Base-by-base conservation (phyloP, 805 yeast species). In the Ogataea haglerorum region DNA sequence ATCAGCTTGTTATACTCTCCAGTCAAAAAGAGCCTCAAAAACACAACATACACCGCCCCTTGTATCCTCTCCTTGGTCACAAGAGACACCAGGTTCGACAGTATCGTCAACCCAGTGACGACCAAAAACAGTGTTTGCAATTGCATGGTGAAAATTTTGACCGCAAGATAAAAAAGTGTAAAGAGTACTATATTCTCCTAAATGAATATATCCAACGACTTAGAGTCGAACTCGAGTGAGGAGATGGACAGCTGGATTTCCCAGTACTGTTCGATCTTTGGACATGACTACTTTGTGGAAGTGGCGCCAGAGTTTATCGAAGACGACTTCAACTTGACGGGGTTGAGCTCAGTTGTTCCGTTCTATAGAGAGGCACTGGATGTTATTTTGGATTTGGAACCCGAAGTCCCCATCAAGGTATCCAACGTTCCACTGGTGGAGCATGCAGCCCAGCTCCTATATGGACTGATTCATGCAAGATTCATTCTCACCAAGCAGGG, bases 281-380 rank as follows among this genome's bases (percentile, higher is more conserved):
- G 91, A 17, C 91, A 86, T 60, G 95, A 93, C 58, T 91, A 82
- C 61, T 89, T 89, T 62, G 95, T 90, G 31, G 95, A 90, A 52
- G 96, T 93, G 5, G 75, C 89, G 1, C 88, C 85, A 34, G 96
- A 88, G 36, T 93, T 89, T 63, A 87, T 93, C 46, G 97, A 90
- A 54, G 99, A 93, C 63, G 98, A 93, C 52, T 93, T 93, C 72
- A 93, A 93, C 60, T 72, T 93, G 55, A 90, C 98, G 1, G 97
- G 98, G 1, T 72, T 93, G 38, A 73, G 84, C 23, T 75, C 82
- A 49, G 79, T 85, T 43, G 96, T 93, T 8, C 95, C 97, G 4
- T 86, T 82, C 59, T 93, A 90, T 63, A 70, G 91, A 56, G 95
- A 89, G 57, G 96, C 98, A 2, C 67, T 91, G 47, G 96, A 91